phyloP scores from a whole-genome alignment of 2,329 filamentous ascomycete species.

The Claviceps humidiphila region DNA sequence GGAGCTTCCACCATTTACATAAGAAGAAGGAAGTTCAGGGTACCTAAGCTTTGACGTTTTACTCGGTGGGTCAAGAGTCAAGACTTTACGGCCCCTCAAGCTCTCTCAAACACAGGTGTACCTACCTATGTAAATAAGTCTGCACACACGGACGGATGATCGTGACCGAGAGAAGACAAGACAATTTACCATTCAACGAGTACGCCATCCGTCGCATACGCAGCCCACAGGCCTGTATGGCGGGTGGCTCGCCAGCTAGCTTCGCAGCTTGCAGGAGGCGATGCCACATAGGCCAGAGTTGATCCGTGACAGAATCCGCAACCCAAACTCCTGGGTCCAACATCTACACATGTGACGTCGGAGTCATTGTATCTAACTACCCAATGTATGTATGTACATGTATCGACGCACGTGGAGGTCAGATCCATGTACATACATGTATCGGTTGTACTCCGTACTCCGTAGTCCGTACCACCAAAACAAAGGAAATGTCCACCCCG shows the following conservation, averaged over 20 bases:
- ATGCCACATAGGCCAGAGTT: not conserved
- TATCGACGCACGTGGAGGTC: not conserved
- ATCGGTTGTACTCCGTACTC: not conserved
- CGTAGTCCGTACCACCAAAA: too few species aligned
- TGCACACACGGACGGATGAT: constrained; percentile 6
- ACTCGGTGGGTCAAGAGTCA: too few species aligned
- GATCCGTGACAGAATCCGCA: not conserved
- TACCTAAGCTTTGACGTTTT: not conserved
- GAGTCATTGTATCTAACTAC: too few species aligned
- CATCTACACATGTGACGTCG: too few species aligned
- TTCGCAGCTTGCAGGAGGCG: not conserved
- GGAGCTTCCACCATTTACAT: constrained; percentile 1
- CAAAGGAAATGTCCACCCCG: too few species aligned
- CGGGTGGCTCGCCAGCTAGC: not conserved
- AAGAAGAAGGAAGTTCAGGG: not conserved
- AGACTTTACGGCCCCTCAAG: too few species aligned
- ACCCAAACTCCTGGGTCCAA: not conserved
- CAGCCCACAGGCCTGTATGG: not conserved
- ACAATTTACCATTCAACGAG: not conserved
- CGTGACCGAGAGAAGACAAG: not conserved
- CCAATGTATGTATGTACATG: too few species aligned
- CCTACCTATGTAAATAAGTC: not conserved
- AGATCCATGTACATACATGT: not conserved
- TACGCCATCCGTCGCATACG: constrained; percentile 8
- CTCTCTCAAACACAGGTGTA: not conserved